phyloP scores from a whole-genome alignment of 2,329 filamentous ascomycete species.

The Lasiodiplodia hormozganensis region DNA sequence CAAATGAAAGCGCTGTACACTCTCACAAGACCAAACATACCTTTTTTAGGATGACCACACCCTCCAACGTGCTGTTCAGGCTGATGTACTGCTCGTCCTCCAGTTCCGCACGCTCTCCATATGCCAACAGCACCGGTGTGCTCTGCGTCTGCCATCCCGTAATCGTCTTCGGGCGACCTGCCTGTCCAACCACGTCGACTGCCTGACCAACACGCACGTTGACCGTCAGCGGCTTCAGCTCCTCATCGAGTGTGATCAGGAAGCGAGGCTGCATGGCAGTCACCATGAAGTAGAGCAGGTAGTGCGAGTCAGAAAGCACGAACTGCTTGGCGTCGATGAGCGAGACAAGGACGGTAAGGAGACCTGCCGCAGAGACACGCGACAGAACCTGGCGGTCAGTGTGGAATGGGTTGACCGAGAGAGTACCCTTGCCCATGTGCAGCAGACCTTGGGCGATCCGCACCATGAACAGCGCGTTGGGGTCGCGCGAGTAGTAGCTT shows the following conservation, averaged over 20 bases:
- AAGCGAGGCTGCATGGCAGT: slow-evolving; percentile 97
- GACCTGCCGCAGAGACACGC: slow-evolving; percentile 84
- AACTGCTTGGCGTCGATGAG: slow-evolving; percentile 96
- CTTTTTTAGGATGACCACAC: slow-evolving; percentile 95
- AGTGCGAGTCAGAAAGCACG: slow-evolving; percentile 76
- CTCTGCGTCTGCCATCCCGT: slow-evolving; percentile 99
- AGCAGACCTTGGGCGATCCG: slow-evolving; percentile 95
- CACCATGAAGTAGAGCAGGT: slow-evolving; percentile 95
- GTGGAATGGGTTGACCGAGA: slow-evolving; percentile 98
- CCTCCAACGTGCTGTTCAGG: slow-evolving; percentile 89
- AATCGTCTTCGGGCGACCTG: slow-evolving; percentile 96
- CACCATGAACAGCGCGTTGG: slow-evolving; percentile 98
- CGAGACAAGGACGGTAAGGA: slow-evolving; percentile 88
- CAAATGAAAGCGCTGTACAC: not conserved
- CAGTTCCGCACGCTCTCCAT: slow-evolving; percentile 93
- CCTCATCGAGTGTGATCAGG: slow-evolving; percentile 93
- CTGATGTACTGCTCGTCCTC: slow-evolving; percentile 98
- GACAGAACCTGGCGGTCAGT: slow-evolving; percentile 96
- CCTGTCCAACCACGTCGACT: slow-evolving; percentile 96
- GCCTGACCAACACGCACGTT: slow-evolving; percentile 98
- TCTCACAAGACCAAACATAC: slow-evolving; percentile 58
- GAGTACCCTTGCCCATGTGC: slow-evolving; percentile 98
- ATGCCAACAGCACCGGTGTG: slow-evolving; percentile 93
- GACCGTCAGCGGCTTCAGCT: slow-evolving; percentile 90
- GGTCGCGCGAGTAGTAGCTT: slow-evolving; percentile 97